phyloP scores from a whole-genome alignment of 148 eudicot genomes.

The Rhododendron griersonianum region DNA sequence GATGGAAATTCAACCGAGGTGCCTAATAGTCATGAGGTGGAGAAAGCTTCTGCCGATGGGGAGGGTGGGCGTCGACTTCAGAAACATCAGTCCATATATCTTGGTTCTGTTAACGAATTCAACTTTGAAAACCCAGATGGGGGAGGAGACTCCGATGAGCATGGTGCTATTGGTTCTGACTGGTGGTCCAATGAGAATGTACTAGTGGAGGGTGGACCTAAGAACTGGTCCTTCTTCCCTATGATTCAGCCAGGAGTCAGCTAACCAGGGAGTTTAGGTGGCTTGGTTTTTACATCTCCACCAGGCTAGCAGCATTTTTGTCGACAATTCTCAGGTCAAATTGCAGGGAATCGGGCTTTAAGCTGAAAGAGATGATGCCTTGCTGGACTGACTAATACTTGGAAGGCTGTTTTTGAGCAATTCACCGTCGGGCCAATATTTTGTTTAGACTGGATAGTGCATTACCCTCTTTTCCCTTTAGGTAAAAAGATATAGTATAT shows the following conservation, averaged over 20 bases:
- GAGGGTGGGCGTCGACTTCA: constrained; percentile 51
- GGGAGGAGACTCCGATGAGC: constrained; percentile 40
- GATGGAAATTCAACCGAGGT: constrained; percentile 21
- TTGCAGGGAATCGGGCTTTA: neutral
- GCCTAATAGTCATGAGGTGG: constrained; percentile 19
- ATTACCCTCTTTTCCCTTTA: constrained; percentile 1
- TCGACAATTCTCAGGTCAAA: neutral
- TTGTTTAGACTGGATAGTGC: constrained; percentile 11
- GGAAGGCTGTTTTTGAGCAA: constrained; percentile 9
- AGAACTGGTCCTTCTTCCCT: constrained; percentile 92
- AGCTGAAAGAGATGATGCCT: constrained; percentile 1
- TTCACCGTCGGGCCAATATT: neutral
- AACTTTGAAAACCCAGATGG: constrained; percentile 69
- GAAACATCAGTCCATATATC: constrained; percentile 64
- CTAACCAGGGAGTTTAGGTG: constrained; percentile 22
- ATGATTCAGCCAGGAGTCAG: constrained; percentile 66
- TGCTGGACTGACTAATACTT: constrained; percentile 2
- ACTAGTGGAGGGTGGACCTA: constrained; percentile 37
- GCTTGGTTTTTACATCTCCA: neutral
- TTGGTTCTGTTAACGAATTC: constrained; percentile 82
- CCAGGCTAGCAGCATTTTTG: neutral
- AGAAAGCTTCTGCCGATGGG: constrained; percentile 24
- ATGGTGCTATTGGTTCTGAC: constrained; percentile 40
- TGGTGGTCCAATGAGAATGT: constrained; percentile 91
- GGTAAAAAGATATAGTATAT: constrained; percentile 7